These are phyloP conservation scores for Colletotrichum sp. DNA, from an alignment of 2,329 filamentous ascomycete genomes.

Conservation along the genomic window DNA sequence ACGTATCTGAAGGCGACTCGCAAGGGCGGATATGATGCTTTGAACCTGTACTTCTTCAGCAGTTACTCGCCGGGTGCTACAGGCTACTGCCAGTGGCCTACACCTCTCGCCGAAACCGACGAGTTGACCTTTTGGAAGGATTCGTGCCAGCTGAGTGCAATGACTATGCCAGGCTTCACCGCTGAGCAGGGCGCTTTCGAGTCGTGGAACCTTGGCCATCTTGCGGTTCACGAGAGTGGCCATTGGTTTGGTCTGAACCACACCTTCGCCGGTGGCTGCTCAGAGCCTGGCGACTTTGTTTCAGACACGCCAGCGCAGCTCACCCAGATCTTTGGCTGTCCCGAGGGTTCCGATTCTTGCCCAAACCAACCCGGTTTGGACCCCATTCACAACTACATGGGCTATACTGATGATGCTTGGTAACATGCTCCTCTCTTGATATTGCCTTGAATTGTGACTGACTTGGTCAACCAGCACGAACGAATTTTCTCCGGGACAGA, in stretches of 20 bases:
- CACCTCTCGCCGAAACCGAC: neutral
- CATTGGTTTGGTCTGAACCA: slow-evolving; percentile 51
- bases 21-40: slow-evolving; percentile 41
- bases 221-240: slow-evolving; percentile 41
- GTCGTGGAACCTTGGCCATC: slow-evolving; percentile 25
- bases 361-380: slow-evolving; percentile 25
- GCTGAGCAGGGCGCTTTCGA: slow-evolving; percentile 10
- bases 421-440: neutral
- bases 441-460: neutral
- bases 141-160: slow-evolving; percentile 13
- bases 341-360: slow-evolving; percentile 24
- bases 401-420: slow-evolving; percentile 37
- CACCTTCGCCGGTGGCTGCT: slow-evolving; percentile 42
- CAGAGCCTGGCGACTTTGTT: slow-evolving; percentile 36
- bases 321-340: slow-evolving; percentile 22
- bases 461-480: neutral
- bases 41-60: slow-evolving; percentile 53
- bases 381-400: slow-evolving; percentile 29
- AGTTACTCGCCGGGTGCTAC: slow-evolving; percentile 39
- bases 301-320: slow-evolving; percentile 41
- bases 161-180: slow-evolving; percentile 16
- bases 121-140: neutral
- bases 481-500: slow-evolving; percentile 48
- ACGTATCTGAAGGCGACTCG: slow-evolving; percentile 25
- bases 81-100: slow-evolving; percentile 53